Evolutionary conservation across 495 filamentous ascomycete genomes (phyloP), one percentile per base, ranked within the genome.

Genomic region (Staphylotrichum longicolle): DNA sequence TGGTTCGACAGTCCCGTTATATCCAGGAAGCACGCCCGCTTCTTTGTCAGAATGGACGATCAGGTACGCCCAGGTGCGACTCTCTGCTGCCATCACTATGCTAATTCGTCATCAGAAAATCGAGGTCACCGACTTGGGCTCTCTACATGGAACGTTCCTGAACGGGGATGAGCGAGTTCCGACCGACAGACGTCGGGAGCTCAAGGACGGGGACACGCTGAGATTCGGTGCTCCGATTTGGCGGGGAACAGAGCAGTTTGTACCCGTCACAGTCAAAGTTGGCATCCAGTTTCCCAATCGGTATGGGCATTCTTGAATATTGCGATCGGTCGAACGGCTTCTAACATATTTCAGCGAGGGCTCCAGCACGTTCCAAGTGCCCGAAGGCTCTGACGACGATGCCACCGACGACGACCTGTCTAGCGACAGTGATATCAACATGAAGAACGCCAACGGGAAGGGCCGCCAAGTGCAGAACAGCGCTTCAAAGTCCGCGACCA

Each of bases 1-100:
- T 90, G 84, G 79, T 91, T 92, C 62, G 84, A 92, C 39, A 91
- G 85, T 66, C 83, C 89, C 0, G 89, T 95, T 32, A 88, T 96
- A 81, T 94, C 90, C 34, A 81, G 91, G 35, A 71, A 83, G 9
- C 91, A 96, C 76, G 91, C 90, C 10, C 74, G 81, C 54, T 66
- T 96, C 8, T 60, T 67, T 10, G 74, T 80, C 10, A 68, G 78
- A 45, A 41, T 74, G 4, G 68, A 81, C 1, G 60, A 69, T 4
- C 73, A 78, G 69, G 85, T 86, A 64, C 48, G 75, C 14, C 5
- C 4, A 34, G 39, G 0, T 49, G 20, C 20, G 20, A 27, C 20
- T 27, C 20, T 27, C 1, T 27, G 20, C 20, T 7, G 7, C 53
- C 7, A 5, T 20, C 15, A 5, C 15, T 34, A 42, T 49, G 32